These are phyloP conservation scores for Penicillium angulare DNA, from an alignment of 495 filamentous ascomycete species.

Conservation along the genomic window DNA sequence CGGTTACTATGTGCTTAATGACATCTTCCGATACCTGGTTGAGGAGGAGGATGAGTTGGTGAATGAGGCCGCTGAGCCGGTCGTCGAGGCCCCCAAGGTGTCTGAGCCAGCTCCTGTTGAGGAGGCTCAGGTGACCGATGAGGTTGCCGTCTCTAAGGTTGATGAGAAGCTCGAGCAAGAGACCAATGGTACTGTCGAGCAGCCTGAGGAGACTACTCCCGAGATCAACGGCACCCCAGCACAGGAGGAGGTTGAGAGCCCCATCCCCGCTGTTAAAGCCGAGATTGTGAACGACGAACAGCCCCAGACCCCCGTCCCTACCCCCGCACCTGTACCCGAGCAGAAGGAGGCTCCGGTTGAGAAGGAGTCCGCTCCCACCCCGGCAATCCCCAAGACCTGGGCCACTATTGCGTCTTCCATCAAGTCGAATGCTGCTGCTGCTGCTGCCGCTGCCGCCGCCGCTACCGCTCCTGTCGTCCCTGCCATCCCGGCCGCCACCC, in stretches of 20 bases:
- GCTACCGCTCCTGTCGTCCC: constrained; percentile 39
- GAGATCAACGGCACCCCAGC: constrained; percentile 44
- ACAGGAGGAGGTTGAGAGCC: constrained; percentile 27
- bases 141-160: constrained; percentile 48
- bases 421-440: constrained; percentile 28
- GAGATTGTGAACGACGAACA: constrained; percentile 52
- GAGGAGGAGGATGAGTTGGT: constrained; percentile 75
- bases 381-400: constrained; percentile 78
- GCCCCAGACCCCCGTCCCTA: constrained; percentile 50
- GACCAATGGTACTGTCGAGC: constrained; percentile 26
- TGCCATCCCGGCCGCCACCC: constrained; percentile 35
- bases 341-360: constrained; percentile 49
- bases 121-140: constrained; percentile 33
- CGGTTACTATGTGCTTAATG: constrained; percentile 97
- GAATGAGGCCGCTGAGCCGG: constrained; percentile 53
- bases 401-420: constrained; percentile 65
- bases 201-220: constrained; percentile 31
- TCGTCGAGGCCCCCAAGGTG: constrained; percentile 31
- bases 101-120: constrained; percentile 24
- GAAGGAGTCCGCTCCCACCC: constrained; percentile 49
- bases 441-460: constrained; percentile 24
- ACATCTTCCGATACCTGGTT: constrained; percentile 90
- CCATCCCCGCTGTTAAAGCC: constrained; percentile 41
- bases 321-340: constrained; percentile 41
- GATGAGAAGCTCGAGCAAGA: constrained; percentile 58